Conservation (phyloP, 345 rosid genomes). For the Microthlaspi erraticum region DNA sequence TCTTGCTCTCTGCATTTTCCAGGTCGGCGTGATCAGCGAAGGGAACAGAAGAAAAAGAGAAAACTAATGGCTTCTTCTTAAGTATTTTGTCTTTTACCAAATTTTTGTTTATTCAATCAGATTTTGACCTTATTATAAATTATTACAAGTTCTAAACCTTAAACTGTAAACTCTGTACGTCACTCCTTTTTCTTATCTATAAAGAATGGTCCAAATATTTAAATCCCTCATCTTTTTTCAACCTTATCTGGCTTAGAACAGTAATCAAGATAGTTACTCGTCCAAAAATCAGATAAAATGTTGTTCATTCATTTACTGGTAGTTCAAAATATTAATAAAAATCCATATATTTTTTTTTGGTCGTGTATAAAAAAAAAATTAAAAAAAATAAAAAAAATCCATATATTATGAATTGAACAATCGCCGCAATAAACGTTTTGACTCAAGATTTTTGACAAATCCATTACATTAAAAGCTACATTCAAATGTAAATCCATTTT, state of each 20-base stretch:
- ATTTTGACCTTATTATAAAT: slow-evolving; percentile 14
- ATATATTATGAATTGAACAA: not conserved
- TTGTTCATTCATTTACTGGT: no score
- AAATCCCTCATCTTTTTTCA: not conserved
- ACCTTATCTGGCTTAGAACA: not conserved
- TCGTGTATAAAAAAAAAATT: no score
- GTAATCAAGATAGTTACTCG: not conserved
- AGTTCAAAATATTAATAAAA: no score
- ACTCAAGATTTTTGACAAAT: slow-evolving; percentile 10
- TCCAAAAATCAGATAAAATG: no score
- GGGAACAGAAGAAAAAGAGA: slow-evolving; percentile 62
- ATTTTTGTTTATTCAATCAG: slow-evolving; percentile 2
- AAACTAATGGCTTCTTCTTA: slow-evolving; percentile 45
- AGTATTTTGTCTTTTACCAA: not conserved
- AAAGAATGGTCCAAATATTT: not conserved
- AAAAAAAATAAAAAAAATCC: no score
- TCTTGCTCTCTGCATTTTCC: slow-evolving; percentile 32
- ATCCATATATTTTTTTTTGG: not conserved
- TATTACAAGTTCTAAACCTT: not conserved
- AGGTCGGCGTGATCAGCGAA: slow-evolving; percentile 81
- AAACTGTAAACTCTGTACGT: not conserved
- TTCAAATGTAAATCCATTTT: slow-evolving; percentile 20
- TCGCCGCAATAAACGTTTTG: slow-evolving; percentile 1
- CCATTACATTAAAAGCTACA: slow-evolving; percentile 18
- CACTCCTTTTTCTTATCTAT: not conserved